phyloP scores from a whole-genome alignment of 164 flowering plant genomes.

The Annona squamosa region DNA sequence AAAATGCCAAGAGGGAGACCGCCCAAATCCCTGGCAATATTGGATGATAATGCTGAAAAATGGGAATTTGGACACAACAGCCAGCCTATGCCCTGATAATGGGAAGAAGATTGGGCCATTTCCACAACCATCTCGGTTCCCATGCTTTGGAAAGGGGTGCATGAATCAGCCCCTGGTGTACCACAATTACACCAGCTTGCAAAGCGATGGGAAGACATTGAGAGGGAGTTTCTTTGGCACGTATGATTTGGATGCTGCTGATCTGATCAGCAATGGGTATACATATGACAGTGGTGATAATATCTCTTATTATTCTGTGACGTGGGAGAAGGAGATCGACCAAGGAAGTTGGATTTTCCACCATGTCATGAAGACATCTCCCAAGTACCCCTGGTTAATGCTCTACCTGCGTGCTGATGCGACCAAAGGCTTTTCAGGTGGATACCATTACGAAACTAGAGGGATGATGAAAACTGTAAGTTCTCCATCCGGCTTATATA shows the following conservation, averaged over 20 bases:
- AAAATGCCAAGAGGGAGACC: slow-evolving; percentile 39
- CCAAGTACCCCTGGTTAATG: slow-evolving; percentile 77
- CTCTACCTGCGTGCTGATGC: slow-evolving; percentile 67
- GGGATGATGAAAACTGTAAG: slow-evolving; percentile 66
- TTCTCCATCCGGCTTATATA: background rate
- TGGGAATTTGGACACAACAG: slow-evolving; percentile 56
- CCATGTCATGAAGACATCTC: slow-evolving; percentile 52
- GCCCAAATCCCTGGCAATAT: slow-evolving; percentile 63
- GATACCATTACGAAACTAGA: slow-evolving; percentile 56
- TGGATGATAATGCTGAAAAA: slow-evolving; percentile 79
- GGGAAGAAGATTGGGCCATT: slow-evolving; percentile 41
- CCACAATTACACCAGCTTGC: slow-evolving; percentile 43
- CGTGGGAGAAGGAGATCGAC: slow-evolving; percentile 61
- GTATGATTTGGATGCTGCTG: slow-evolving; percentile 42
- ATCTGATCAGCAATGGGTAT: slow-evolving; percentile 12
- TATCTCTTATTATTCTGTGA: slow-evolving; percentile 39
- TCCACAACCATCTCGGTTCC: slow-evolving; percentile 37
- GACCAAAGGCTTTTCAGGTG: slow-evolving; percentile 52
- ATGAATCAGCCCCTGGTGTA: slow-evolving; percentile 62
- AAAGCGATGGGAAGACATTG: slow-evolving; percentile 23
- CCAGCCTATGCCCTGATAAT: slow-evolving; percentile 51
- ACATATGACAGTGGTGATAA: slow-evolving; percentile 2
- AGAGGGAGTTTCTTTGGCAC: slow-evolving; percentile 60
- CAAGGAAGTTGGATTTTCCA: slow-evolving; percentile 60
- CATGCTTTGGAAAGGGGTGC: slow-evolving; percentile 67